Base-by-base conservation (phyloP, 2,329 filamentous ascomycete species). In the Apiospora aurea region DNA sequence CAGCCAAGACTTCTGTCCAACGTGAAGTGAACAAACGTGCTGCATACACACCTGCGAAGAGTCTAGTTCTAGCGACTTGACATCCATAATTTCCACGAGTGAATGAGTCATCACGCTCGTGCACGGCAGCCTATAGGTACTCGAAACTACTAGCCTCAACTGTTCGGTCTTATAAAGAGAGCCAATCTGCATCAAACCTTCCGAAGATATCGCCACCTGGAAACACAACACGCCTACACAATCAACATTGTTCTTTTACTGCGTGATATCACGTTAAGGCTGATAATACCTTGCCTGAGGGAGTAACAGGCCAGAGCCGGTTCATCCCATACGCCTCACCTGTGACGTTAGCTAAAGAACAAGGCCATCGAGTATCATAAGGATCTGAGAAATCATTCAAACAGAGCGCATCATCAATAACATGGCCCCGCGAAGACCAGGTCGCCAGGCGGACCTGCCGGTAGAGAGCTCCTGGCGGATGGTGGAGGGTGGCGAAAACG, bases 381-480 rank as follows among this genome's bases (percentile, higher is more conserved):
- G 21, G 21, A 18, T 24, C 18, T 64, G 57, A 64, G 21, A 18
- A n/a, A 64, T 18, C 29, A n/a, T 21, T 24, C n/a, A 24, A n/a
- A 24, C 57, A 64, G 41, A 64, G 34, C 24, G 57, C 21, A 41
- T 41, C 57, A n/a, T n/a, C 57, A 64, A 13, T 4, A 41, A n/a
- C 71, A 73, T 73, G 72, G 69, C 72, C 41, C 71, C 68, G 49
- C 73, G 64, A 73, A 75, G 71, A 75, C 75, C 2, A 76, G 74
- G 67, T 72, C 73, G 70, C 46, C 74, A 74, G 67, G 72, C 73
- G 24, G 71, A 74, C 21, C 77, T 85, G 21, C 84, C 84, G 47
- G 82, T 88, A 57, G 87, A 88, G 74, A 85, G 86, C 74, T 90
- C 88, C 26, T 90, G 88, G 88, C 88, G 88, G 75, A 84, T 90